Conservation (phyloP, 148 eudicot genomes). For the Cornus florida region DNA sequence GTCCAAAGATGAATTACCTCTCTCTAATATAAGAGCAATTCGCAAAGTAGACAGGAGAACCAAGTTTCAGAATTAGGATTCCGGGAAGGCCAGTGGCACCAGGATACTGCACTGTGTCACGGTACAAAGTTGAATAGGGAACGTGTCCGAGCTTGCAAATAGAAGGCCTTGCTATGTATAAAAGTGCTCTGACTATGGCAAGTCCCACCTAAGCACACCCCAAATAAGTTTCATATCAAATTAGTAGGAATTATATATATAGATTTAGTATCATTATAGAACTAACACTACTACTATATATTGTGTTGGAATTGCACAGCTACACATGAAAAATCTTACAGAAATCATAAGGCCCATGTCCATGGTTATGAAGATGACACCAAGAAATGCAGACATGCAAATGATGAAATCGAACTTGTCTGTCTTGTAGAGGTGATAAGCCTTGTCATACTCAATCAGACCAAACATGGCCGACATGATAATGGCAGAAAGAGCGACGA, state of each 20-base stretch:
- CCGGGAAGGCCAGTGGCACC: constrained; percentile 42
- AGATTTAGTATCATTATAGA: too few species aligned
- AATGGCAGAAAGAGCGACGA: constrained; percentile 83
- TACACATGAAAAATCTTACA: not conserved
- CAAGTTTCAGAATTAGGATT: constrained; percentile 60
- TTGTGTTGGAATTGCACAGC: not conserved
- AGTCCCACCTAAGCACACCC: constrained; percentile 45
- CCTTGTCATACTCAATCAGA: constrained; percentile 62
- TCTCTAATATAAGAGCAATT: constrained; percentile 66
- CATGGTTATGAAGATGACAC: constrained; percentile 81
- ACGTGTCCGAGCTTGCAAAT: constrained; percentile 70
- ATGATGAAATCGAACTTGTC: constrained; percentile 86
- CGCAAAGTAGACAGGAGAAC: constrained; percentile 88
- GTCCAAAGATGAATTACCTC: constrained; percentile 37
- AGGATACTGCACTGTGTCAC: constrained; percentile 79
- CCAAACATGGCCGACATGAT: constrained; percentile 93
- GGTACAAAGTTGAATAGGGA: constrained; percentile 49
- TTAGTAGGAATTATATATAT: too few species aligned
- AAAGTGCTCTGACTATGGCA: constrained; percentile 59
- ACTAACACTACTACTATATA: too few species aligned
- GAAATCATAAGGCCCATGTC: constrained; percentile 65
- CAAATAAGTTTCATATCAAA: not conserved
- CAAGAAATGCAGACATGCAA: constrained; percentile 80
- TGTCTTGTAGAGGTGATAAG: constrained; percentile 56
- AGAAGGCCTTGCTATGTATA: constrained; percentile 79